These are phyloP conservation scores for Allium cepa DNA, from an alignment of 106 monocot genomes.

Conservation along the genomic window DNA sequence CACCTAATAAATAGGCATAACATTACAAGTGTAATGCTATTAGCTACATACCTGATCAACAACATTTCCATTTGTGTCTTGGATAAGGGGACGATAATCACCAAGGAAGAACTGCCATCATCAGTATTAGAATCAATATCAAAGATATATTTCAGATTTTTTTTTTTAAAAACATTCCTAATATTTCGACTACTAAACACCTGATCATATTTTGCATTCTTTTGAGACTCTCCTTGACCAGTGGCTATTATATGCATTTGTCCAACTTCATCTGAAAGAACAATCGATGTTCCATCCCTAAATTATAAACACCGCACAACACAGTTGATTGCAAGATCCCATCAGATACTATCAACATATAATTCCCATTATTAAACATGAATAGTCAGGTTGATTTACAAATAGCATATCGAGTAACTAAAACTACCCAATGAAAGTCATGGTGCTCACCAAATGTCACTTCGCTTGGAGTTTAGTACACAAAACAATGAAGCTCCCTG, in stretches of 20 bases:
- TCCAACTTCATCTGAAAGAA: conserved; percentile 98
- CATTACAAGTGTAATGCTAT: background rate
- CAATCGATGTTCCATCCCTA: conserved; percentile 95
- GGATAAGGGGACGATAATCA: conserved; percentile 95
- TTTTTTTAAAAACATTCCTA: background rate
- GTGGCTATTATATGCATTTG: conserved; percentile 93
- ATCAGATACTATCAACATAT: too few relatives aligned
- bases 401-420: background rate
- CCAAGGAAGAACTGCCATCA: conserved; percentile 86
- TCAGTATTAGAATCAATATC: background rate
- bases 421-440: background rate
- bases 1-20: too few relatives aligned
- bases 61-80: conserved; percentile 79
- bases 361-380: too few relatives aligned
- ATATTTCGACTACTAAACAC: conserved; percentile 15
- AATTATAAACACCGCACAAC: conserved; percentile 9
- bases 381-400: too few relatives aligned
- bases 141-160: too few relatives aligned
- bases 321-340: too few relatives aligned
- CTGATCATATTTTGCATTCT: conserved; percentile 99
- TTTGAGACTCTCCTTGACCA: conserved; percentile 93
- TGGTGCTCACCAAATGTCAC: too few relatives aligned
- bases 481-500: too few relatives aligned
- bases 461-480: too few relatives aligned
- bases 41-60: conserved; percentile 74